phyloP scores from a whole-genome alignment of 768 basidiomycete species.

The Lepiota subincarnata region DNA sequence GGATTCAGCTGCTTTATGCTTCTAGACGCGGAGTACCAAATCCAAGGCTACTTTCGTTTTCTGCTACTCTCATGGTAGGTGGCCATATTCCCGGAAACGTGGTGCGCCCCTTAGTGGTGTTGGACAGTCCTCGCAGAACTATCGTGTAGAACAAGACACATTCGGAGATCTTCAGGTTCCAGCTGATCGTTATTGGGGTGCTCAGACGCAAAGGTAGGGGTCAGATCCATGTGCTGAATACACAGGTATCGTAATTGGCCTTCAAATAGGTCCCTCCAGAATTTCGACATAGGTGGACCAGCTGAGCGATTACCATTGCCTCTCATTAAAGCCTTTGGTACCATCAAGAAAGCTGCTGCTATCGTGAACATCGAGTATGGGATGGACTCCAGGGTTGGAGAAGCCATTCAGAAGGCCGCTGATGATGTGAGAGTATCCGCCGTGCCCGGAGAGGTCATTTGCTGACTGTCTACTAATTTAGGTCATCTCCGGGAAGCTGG shows the following conservation, averaged over 20 bases:
- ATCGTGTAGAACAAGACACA: slow-evolving; percentile 86
- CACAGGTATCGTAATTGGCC: neutral
- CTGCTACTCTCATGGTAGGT: slow-evolving; percentile 27
- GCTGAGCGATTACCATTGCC: slow-evolving; percentile 90
- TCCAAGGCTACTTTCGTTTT: slow-evolving; percentile 30
- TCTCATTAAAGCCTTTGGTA: slow-evolving; percentile 97
- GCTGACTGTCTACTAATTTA: slow-evolving; percentile 25
- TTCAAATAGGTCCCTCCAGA: slow-evolving; percentile 73
- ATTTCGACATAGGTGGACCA: slow-evolving; percentile 97
- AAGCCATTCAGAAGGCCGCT: slow-evolving; percentile 88
- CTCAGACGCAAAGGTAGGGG: slow-evolving; percentile 88
- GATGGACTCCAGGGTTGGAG: slow-evolving; percentile 79
- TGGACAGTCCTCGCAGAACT: slow-evolving; percentile 42
- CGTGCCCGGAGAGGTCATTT: neutral
- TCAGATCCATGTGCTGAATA: neutral
- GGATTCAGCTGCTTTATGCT: slow-evolving; percentile 22
- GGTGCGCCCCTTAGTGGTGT: neutral
- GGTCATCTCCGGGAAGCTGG: slow-evolving; percentile 95
- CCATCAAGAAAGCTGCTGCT: slow-evolving; percentile 95
- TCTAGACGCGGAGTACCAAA: slow-evolving; percentile 14
- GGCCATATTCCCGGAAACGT: neutral
- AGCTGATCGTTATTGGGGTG: slow-evolving; percentile 86
- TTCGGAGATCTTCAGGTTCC: slow-evolving; percentile 91
- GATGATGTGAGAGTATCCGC: slow-evolving; percentile 66
- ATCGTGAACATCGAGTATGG: slow-evolving; percentile 89